Percentiles rank a stretch among this genome's conserved stretches.
Conservation (phyloP, 1,284 basidiomycete species). For the Trichosporon sp. region DNA sequence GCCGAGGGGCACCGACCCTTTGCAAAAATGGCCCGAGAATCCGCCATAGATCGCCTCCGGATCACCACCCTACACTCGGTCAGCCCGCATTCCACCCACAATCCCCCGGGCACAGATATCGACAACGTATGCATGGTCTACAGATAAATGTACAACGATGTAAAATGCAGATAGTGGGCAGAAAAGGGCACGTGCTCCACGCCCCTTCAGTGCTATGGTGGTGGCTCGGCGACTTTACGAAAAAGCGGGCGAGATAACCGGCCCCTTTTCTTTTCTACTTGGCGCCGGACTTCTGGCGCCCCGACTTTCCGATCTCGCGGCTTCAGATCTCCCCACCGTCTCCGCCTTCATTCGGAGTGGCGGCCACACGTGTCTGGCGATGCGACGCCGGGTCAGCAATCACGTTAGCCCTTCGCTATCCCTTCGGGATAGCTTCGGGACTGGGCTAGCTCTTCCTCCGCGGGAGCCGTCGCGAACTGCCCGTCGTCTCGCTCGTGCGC, state of each 20-base stretch:
- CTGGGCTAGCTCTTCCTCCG: neutral
- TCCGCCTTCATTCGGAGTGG: no score
- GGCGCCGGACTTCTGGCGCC: no score
- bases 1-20: neutral
- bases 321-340: no score
- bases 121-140: neutral
- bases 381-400: no score
- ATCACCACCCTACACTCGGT: no score
- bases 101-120: neutral
- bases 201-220: neutral
- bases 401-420: no score
- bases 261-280: conserved; percentile 2
- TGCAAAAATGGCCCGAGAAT: conserved; percentile 17
- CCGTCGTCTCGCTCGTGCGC: conserved; percentile 2
- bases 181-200: no score
- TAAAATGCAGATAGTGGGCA: neutral
- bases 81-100: neutral
- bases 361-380: no score
- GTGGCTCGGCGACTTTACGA: neutral
- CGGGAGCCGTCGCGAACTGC: neutral
- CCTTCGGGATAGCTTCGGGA: no score
- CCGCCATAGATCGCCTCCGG: no score
- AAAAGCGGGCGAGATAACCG: neutral
- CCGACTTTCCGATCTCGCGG: no score
- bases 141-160: conserved; percentile 2